Percentiles rank a stretch among this genome's conserved stretches.
Conservation (phyloP, 345 rosid genomes). For the Laguncularia racemosa region DNA sequence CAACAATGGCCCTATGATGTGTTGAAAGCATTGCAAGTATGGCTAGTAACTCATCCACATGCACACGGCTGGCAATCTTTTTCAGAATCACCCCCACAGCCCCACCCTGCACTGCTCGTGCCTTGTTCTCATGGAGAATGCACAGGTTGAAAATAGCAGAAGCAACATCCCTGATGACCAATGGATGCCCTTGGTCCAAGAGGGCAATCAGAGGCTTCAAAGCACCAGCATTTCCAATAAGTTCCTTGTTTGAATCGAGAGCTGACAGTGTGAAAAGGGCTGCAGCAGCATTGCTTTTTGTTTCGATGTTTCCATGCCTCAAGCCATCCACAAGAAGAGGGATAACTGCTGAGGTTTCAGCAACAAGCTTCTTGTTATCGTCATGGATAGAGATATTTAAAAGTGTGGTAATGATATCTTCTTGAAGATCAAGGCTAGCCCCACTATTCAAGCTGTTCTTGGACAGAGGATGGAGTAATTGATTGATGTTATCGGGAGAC, state of each 20-base stretch:
- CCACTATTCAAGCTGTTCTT: slow-evolving; percentile 23
- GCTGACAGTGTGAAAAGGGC: slow-evolving; percentile 84
- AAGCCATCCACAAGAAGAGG: slow-evolving; percentile 69
- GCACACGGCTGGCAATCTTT: slow-evolving; percentile 53
- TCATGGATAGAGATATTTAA: slow-evolving; percentile 89
- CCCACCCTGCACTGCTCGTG: slow-evolving; percentile 76
- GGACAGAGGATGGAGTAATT: slow-evolving; percentile 50
- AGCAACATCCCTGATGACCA: slow-evolving; percentile 79
- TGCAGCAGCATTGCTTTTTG: slow-evolving; percentile 91
- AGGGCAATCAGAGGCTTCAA: slow-evolving; percentile 69
- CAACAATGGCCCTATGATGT: slow-evolving; percentile 67
- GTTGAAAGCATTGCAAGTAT: slow-evolving; percentile 80
- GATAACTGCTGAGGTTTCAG: slow-evolving; percentile 69
- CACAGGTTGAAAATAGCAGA: slow-evolving; percentile 89
- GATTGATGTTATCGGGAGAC: slow-evolving; percentile 49
- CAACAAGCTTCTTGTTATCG: slow-evolving; percentile 81
- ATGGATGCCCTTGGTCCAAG: slow-evolving; percentile 70
- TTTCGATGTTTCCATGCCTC: slow-evolving; percentile 54
- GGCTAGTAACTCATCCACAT: slow-evolving; percentile 77
- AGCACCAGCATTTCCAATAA: slow-evolving; percentile 73
- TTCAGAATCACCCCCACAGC: slow-evolving; percentile 60
- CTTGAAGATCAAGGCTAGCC: slow-evolving; percentile 58
- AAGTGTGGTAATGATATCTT: slow-evolving; percentile 82
- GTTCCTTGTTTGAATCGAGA: slow-evolving; percentile 72
- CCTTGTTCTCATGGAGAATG: slow-evolving; percentile 70